Conservation (phyloP, 192 early-diverging fungal species). For the Coemansia guatemalensis region DNA sequence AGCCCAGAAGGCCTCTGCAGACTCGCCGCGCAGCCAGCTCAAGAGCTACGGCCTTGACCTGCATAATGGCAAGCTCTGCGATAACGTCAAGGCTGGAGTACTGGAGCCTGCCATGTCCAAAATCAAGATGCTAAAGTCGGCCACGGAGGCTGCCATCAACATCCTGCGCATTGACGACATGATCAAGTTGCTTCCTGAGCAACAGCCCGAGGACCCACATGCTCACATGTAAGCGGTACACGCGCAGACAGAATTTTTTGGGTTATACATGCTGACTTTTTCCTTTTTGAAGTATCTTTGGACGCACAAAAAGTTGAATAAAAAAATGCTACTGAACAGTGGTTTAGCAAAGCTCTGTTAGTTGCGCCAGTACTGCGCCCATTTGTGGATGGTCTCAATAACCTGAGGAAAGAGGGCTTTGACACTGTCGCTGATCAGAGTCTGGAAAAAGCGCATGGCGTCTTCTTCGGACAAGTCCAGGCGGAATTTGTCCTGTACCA, state of each 20-base stretch:
- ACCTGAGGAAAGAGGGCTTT: conserved; percentile 96
- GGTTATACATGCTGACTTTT: background rate
- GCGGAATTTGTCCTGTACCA: conserved; percentile 96
- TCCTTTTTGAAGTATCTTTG: too few relatives aligned
- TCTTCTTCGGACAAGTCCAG: conserved; percentile 91
- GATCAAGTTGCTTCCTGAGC: conserved; percentile 66
- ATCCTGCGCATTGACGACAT: conserved; percentile 96
- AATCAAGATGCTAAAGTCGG: conserved; percentile 95
- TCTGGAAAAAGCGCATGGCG: conserved; percentile 93
- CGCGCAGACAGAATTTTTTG: background rate
- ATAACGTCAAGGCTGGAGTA: conserved; percentile 92
- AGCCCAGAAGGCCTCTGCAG: conserved; percentile 69
- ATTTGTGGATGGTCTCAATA: conserved; percentile 96
- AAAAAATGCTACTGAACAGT: conserved; percentile 1
- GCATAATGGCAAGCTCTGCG: conserved; percentile 87
- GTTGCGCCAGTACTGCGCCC: conserved; percentile 81
- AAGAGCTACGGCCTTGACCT: conserved; percentile 94
- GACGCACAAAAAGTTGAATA: background rate
- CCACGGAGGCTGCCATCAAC: conserved; percentile 98
- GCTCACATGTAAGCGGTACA: conserved; percentile 44
- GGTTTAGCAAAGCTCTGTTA: background rate
- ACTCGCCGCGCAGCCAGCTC: conserved; percentile 70
- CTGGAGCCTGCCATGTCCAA: conserved; percentile 98
- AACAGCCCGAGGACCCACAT: conserved; percentile 54
- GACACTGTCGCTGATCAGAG: conserved; percentile 90